Evolutionary conservation across 1,284 basidiomycete species (phyloP).

Genomic region (Chalciporus sp.): DNA sequence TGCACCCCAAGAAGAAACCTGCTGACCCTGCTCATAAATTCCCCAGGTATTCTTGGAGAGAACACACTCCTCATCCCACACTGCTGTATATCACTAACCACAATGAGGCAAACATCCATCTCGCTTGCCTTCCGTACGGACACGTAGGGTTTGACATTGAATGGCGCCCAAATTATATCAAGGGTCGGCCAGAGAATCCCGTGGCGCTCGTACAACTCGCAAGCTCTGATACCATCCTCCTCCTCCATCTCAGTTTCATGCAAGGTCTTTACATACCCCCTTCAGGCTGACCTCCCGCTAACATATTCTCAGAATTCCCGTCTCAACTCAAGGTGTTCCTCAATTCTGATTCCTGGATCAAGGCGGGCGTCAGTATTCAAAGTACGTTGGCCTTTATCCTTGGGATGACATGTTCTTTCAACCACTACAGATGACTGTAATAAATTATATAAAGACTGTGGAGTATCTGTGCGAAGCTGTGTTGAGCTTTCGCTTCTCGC

Average conservation of each 20-base stretch:
- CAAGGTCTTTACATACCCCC: conserved; percentile 40
- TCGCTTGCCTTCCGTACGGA: conserved; percentile 29
- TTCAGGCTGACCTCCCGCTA: neutral
- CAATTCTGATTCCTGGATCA: conserved; percentile 50
- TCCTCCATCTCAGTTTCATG: conserved; percentile 69
- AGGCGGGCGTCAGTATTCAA: conserved; percentile 73
- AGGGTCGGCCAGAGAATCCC: conserved; percentile 57
- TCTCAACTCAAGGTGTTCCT: conserved; percentile 51
- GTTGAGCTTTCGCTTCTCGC: conserved; percentile 72
- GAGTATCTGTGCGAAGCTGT: conserved; percentile 53
- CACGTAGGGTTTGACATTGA: conserved; percentile 74
- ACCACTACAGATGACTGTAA: conserved; percentile 55
- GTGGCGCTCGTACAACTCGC: conserved; percentile 74
- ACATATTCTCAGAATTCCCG: conserved; percentile 52
- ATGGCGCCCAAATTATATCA: conserved; percentile 63
- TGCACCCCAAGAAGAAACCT: conserved; percentile 1
- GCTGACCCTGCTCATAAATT: neutral
- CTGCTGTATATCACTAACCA: conserved; percentile 30
- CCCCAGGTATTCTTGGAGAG: conserved; percentile 30
- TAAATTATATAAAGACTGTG: conserved; percentile 61
- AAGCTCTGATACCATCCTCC: conserved; percentile 49
- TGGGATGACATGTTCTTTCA: neutral
- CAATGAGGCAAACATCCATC: conserved; percentile 22
- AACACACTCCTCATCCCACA: conserved; percentile 3
- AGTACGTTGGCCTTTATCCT: conserved; percentile 39